Conservation (phyloP, 2,329 filamentous ascomycete genomes). For the Penicillium sp. region DNA sequence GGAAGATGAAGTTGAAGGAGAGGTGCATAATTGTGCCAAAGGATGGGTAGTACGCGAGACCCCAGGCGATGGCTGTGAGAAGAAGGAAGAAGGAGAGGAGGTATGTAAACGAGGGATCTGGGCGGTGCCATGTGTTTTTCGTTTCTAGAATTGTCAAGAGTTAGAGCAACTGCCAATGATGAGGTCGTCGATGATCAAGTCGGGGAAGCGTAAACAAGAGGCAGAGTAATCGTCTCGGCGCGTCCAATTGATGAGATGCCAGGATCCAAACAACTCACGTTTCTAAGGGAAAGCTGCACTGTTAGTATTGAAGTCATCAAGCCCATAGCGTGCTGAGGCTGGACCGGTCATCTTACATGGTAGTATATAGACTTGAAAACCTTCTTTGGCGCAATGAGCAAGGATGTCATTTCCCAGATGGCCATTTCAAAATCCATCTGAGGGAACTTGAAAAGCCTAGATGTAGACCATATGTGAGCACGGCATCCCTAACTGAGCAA, state of each 20-base stretch:
- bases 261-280: slow-evolving; percentile 26
- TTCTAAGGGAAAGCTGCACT: slow-evolving; percentile 26
- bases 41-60: slow-evolving; percentile 48
- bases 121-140: slow-evolving; percentile 64
- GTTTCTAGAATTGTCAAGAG: slow-evolving; percentile 46
- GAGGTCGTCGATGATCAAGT: neutral
- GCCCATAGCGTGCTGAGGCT: neutral
- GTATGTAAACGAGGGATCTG: slow-evolving; percentile 65
- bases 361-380: slow-evolving; percentile 67
- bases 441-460: slow-evolving; percentile 61
- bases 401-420: slow-evolving; percentile 65
- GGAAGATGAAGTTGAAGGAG: slow-evolving; percentile 45
- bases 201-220: neutral
- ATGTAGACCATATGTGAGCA: slow-evolving; percentile 5
- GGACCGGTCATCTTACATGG: slow-evolving; percentile 45
- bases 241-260: neutral
- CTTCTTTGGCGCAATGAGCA: slow-evolving; percentile 64
- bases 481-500: too few relatives aligned
- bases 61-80: slow-evolving; percentile 53
- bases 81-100: slow-evolving; percentile 61
- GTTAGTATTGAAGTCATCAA: neutral
- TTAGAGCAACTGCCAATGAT: slow-evolving; percentile 1
- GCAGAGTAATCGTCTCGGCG: neutral
- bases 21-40: slow-evolving; percentile 44
- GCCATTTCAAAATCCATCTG: slow-evolving; percentile 72